A percentile compares a stretch with the other conserved stretches of the same genome.
These are phyloP conservation scores for Leucosporidium yakuticum DNA, from an alignment of 768 basidiomycete species.

Conservation along the genomic window DNA sequence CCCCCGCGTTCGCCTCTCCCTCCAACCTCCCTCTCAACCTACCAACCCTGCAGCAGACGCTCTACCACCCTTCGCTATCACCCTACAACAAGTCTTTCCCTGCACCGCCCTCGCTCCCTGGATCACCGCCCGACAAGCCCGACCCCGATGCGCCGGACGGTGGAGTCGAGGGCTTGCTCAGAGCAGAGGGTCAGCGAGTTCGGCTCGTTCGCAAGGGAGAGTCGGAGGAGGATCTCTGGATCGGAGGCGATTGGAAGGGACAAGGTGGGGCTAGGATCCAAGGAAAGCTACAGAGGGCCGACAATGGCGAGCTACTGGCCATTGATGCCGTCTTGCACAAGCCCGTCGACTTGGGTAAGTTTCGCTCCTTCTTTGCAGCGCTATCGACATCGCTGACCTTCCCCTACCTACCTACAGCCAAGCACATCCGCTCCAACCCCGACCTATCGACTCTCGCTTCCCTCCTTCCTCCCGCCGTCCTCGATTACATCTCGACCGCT, in stretches of 20 bases:
- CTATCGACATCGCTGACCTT: background rate
- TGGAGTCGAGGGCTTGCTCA: conserved; percentile 62
- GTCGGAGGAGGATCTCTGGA: conserved; percentile 43
- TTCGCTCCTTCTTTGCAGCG: background rate
- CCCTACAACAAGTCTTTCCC: conserved; percentile 27
- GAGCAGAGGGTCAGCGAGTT: conserved; percentile 72
- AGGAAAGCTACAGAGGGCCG: conserved; percentile 55
- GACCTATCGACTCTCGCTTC: conserved; percentile 67
- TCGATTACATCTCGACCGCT: conserved; percentile 49
- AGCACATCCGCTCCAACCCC: conserved; percentile 55
- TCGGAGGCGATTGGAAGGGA: conserved; percentile 74
- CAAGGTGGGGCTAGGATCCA: conserved; percentile 64
- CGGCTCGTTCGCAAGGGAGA: conserved; percentile 49
- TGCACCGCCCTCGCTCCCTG: conserved; percentile 22
- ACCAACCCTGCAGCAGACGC: conserved; percentile 63
- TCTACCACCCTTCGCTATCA: conserved; percentile 67
- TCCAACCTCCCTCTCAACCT: conserved; percentile 45
- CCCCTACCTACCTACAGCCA: conserved; percentile 47
- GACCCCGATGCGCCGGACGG: conserved; percentile 46
- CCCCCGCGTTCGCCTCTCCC: background rate
- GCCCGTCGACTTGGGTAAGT: conserved; percentile 67
- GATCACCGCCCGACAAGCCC: conserved; percentile 18
- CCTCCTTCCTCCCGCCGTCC: conserved; percentile 57
- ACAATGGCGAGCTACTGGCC: conserved; percentile 73
- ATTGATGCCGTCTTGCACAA: conserved; percentile 66